These are phyloP conservation scores for Cutaneotrichosporon mucoides DNA, from an alignment of 1,284 basidiomycete species.

Conservation along the genomic window DNA sequence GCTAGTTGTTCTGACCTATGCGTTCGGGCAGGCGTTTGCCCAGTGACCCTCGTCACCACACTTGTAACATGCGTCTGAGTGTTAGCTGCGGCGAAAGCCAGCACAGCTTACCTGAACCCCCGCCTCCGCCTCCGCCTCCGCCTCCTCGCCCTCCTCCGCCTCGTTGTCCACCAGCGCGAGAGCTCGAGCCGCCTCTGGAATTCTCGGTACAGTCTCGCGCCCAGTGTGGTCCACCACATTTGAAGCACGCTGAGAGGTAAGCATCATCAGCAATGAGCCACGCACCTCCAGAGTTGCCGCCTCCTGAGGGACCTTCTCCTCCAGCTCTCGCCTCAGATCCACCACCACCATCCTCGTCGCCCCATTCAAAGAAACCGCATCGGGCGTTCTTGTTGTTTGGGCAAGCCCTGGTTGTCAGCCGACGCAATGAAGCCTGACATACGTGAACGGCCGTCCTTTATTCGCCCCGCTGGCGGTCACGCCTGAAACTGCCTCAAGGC, in stretches of 20 bases:
- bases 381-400: slow-evolving; percentile 57
- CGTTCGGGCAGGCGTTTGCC: slow-evolving; percentile 44
- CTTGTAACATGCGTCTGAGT: slow-evolving; percentile 31
- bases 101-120: neutral
- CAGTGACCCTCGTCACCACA: slow-evolving; percentile 51
- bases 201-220: slow-evolving; percentile 39
- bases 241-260: slow-evolving; percentile 24
- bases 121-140: slow-evolving; percentile 10
- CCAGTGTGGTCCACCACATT: slow-evolving; percentile 51
- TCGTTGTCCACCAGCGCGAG: neutral
- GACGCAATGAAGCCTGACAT: too few relatives aligned
- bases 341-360: slow-evolving; percentile 43
- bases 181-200: neutral
- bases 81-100: neutral
- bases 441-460: slow-evolving; percentile 64
- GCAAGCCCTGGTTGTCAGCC: slow-evolving; percentile 59
- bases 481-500: slow-evolving; percentile 57
- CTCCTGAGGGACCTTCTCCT: too few relatives aligned
- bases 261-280: too few relatives aligned
- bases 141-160: slow-evolving; percentile 2
- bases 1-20: neutral
- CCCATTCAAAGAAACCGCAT: slow-evolving; percentile 84
- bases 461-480: slow-evolving; percentile 61
- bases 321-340: too few relatives aligned
- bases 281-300: too few relatives aligned